Evolutionary conservation across 2,329 filamentous ascomycete species (phyloP).

Genomic region (Elsinoe perseae): DNA sequence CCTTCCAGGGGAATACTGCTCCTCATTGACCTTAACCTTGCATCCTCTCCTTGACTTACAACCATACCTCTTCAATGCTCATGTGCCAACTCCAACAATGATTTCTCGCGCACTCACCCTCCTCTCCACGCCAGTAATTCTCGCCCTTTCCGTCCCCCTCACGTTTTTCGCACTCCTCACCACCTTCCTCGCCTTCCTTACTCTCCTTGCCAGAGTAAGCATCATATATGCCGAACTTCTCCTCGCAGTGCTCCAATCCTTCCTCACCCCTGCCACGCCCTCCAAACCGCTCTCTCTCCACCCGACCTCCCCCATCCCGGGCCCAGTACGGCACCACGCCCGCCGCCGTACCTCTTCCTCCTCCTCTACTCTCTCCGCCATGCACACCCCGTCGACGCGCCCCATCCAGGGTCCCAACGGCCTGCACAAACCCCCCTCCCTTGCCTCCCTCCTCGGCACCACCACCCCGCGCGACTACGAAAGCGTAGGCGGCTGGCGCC

Average conservation of each 20-base stretch:
- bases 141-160: constrained; percentile 14
- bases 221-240: constrained; percentile 38
- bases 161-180: constrained; percentile 13
- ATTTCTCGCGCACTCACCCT: constrained; percentile 33
- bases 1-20: constrained; percentile 11
- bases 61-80: not conserved
- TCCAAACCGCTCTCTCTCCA: constrained; percentile 19
- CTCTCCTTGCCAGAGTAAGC: constrained; percentile 29
- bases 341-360: constrained; percentile 25
- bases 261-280: constrained; percentile 23
- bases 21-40: constrained; percentile 26
- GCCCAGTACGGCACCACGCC: constrained; percentile 23
- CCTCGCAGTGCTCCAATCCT: constrained; percentile 33
- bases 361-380: constrained; percentile 22
- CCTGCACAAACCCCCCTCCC: constrained; percentile 27
- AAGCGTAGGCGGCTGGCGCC: constrained; percentile 36
- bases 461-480: constrained; percentile 34
- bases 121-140: constrained; percentile 24
- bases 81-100: constrained; percentile 22
- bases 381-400: constrained; percentile 17
- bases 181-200: constrained; percentile 12
- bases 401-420: constrained; percentile 19
- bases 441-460: constrained; percentile 30
- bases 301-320: constrained; percentile 20
- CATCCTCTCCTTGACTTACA: too few relatives aligned